phyloP scores from a whole-genome alignment of 1,284 basidiomycete genomes.

The Heterobasidion annosum region DNA sequence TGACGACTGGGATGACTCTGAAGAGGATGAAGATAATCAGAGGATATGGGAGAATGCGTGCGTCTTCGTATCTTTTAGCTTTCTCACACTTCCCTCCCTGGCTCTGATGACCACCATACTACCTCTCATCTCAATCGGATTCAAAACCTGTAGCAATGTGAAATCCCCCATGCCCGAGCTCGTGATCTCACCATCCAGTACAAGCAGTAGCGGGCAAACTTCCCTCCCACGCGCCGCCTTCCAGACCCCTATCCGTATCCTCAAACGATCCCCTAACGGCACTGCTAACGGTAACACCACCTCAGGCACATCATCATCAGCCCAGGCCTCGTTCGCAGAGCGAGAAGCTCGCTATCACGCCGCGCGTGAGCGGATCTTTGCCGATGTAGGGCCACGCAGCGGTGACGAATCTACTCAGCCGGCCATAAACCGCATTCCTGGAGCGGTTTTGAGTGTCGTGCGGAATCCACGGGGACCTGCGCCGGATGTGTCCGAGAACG shows the following conservation, averaged over 20 bases:
- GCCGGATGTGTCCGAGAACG: not conserved
- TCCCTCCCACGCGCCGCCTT: constrained; percentile 25
- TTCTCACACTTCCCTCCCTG: not conserved
- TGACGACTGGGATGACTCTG: constrained; percentile 36
- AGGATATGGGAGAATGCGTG: constrained; percentile 38
- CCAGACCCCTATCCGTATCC: constrained; percentile 26
- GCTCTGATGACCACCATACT: too few species aligned
- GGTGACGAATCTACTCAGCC: not conserved
- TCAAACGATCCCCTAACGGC: constrained; percentile 21
- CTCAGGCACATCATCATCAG: constrained; percentile 7
- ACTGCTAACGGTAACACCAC: not conserved
- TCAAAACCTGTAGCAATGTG: constrained; percentile 23
- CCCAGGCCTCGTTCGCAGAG: constrained; percentile 19
- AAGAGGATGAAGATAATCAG: constrained; percentile 21
- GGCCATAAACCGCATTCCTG: not conserved
- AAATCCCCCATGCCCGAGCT: constrained; percentile 38
- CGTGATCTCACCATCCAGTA: constrained; percentile 24
- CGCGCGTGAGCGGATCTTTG: constrained; percentile 29
- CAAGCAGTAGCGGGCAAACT: constrained; percentile 7
- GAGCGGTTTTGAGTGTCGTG: not conserved
- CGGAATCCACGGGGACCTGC: constrained; percentile 11
- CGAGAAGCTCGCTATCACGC: constrained; percentile 29
- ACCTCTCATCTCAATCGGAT: too few species aligned
- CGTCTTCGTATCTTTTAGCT: constrained; percentile 13
- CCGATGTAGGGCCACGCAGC: not conserved